Conservation (phyloP, 768 basidiomycete genomes). For the Agaricus bisporus region DNA sequence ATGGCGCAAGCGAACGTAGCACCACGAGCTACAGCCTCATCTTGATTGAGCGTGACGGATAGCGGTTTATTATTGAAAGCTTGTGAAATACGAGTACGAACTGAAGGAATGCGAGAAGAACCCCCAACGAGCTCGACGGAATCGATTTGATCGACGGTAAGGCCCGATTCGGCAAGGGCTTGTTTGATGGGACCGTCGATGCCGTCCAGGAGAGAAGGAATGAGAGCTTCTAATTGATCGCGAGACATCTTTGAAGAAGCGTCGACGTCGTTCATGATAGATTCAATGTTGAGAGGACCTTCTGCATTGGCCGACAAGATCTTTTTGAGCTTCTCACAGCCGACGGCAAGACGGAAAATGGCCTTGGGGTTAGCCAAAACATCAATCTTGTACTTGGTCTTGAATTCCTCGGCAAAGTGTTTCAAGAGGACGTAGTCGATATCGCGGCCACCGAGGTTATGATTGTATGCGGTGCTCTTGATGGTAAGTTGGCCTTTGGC, state of each 20-base stretch:
- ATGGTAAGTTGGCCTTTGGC: slow-evolving; percentile 88
- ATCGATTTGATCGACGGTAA: slow-evolving; percentile 82
- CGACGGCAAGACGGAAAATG: slow-evolving; percentile 79
- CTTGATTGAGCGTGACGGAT: slow-evolving; percentile 92
- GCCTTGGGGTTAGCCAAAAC: slow-evolving; percentile 90
- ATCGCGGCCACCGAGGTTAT: slow-evolving; percentile 92
- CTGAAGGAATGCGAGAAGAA: slow-evolving; percentile 86
- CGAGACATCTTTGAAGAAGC: slow-evolving; percentile 81
- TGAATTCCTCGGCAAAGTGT: slow-evolving; percentile 90
- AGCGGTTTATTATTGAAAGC: slow-evolving; percentile 82
- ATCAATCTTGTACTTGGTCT: slow-evolving; percentile 97
- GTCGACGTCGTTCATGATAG: slow-evolving; percentile 94
- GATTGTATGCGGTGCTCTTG: slow-evolving; percentile 86
- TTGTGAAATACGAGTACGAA: slow-evolving; percentile 80
- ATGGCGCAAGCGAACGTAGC: slow-evolving; percentile 97
- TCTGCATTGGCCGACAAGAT: slow-evolving; percentile 91
- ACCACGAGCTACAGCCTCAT: slow-evolving; percentile 94
- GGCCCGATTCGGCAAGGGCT: slow-evolving; percentile 75
- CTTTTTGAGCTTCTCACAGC: slow-evolving; percentile 95
- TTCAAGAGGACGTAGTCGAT: slow-evolving; percentile 88
- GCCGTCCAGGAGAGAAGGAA: slow-evolving; percentile 67
- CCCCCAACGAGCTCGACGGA: slow-evolving; percentile 93
- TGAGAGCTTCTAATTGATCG: slow-evolving; percentile 77
- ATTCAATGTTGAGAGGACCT: slow-evolving; percentile 88
- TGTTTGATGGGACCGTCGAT: slow-evolving; percentile 70